Evolutionary conservation across 352 stramenopile genomes (phyloP), one percentile per base, ranked within the genome.

Genomic region (Phytophthora nicotianae): DNA sequence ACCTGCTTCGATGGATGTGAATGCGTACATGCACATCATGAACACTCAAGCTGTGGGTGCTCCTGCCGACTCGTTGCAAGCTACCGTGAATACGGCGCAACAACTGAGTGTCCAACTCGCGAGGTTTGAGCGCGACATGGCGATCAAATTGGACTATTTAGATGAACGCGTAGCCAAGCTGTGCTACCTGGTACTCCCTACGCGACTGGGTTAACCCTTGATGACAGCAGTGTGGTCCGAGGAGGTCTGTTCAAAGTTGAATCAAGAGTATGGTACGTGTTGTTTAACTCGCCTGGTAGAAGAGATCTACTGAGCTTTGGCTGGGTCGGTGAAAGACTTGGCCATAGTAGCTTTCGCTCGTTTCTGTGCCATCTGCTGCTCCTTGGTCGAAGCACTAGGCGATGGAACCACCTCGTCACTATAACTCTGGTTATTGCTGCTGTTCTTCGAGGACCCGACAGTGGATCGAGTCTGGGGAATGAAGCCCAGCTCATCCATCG

Each of bases 401-500:
- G 54, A 55, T 27, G 42, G 20, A 13, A 20, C 16, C 29, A 9
- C 38, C 2, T 33, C 53, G 26, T 42, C 37, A 27, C 35, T 45
- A 43, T 42, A 53, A 29, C 26, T 58, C 19, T 43, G 51, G 33
- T 57, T 52, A 58, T 71, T 75, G 58, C 68, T 79, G 46, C 66
- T 74, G 26, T 43, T 49, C n/a, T 47, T 42, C 13, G 49, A 55
- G n/a, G 55, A 45, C 20, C 48, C 43, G 3, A 51, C 54, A 23
- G 63, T 20, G 21, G 63, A 33, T 17, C 53, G 48, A 2, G 65
- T 71, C 14, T 67, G 60, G 16, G 71, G 62, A 24, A 72, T 68
- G 55, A 95, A 96, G 16, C 87, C 93, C 7, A 98, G 70, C 65
- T 98, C 93, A 24, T 96, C 86, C 45, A 93, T 56, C 23, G 90